Percentiles rank a stretch among this genome's conserved stretches.
These are phyloP conservation scores for Monosporozyma servazzii DNA, from an alignment of 805 yeast genomes.

Conservation along the genomic window DNA sequence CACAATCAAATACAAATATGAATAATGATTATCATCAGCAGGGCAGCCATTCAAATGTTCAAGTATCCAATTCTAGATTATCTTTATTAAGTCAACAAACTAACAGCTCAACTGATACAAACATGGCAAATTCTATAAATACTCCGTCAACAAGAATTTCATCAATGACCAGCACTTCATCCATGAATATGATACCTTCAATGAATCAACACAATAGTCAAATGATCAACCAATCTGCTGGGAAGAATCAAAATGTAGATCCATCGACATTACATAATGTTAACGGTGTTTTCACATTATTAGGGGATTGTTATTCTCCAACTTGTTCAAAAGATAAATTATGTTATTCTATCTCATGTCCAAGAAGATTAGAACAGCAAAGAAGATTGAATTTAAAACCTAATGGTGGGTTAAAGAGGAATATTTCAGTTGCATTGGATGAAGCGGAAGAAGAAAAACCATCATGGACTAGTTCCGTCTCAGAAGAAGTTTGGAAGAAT, in stretches of 20 bases:
- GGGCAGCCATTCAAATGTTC: neutral
- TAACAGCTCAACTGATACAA: slow-evolving; percentile 1
- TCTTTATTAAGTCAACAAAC: slow-evolving; percentile 2
- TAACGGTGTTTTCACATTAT: slow-evolving; percentile 85
- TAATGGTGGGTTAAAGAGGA: slow-evolving; percentile 72
- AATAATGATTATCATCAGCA: neutral
- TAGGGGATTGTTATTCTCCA: slow-evolving; percentile 94
- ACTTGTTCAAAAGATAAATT: slow-evolving; percentile 83
- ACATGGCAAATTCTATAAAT: neutral
- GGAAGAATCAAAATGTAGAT: neutral
- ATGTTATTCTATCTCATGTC: slow-evolving; percentile 95
- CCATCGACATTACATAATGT: slow-evolving; percentile 22
- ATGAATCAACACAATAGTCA: slow-evolving; percentile 1
- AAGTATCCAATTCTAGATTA: slow-evolving; percentile 9
- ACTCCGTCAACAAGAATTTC: neutral
- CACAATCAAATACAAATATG: slow-evolving; percentile 5
- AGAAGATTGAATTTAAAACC: slow-evolving; percentile 84
- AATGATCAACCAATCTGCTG: neutral
- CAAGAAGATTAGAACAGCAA: slow-evolving; percentile 90
- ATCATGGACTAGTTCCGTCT: slow-evolving; percentile 89
- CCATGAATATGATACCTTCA: slow-evolving; percentile 2
- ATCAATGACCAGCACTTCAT: slow-evolving; percentile 5
- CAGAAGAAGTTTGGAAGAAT: slow-evolving; percentile 64
- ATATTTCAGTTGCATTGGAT: slow-evolving; percentile 33
- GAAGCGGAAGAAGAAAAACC: slow-evolving; percentile 60